Percentiles rank a stretch among this genome's conserved stretches.
These are phyloP conservation scores for Epichloe uncinata DNA, from an alignment of 2,329 filamentous ascomycete genomes.

Conservation along the genomic window DNA sequence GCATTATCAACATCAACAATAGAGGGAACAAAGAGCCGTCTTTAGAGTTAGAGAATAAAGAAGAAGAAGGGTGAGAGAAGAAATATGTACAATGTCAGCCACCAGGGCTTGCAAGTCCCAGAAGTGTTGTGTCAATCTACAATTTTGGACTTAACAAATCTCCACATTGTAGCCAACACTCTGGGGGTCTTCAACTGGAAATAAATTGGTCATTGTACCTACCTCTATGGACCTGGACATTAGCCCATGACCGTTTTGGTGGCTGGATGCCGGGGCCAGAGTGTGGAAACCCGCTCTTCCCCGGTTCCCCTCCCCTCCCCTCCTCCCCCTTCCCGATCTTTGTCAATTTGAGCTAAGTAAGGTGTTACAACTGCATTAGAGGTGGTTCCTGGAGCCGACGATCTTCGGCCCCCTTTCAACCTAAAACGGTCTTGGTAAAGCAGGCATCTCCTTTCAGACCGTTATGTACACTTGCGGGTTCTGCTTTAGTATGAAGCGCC, in stretches of 20 bases:
- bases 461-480: background rate
- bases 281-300: background rate
- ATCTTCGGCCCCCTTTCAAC: conserved; percentile 1
- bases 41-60: too few species aligned
- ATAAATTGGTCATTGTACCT: too few species aligned
- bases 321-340: too few species aligned
- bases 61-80: too few species aligned
- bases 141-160: background rate
- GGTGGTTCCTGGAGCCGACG: background rate
- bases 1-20: too few species aligned
- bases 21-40: too few species aligned
- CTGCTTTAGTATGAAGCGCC: background rate
- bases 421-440: background rate
- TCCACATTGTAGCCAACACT: background rate
- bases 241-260: background rate
- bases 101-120: too few species aligned
- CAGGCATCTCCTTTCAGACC: background rate
- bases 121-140: background rate
- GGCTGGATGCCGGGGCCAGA: background rate
- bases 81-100: too few species aligned
- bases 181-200: too few species aligned
- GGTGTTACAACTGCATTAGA: background rate
- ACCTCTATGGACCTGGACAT: too few species aligned
- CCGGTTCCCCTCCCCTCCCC: too few species aligned
- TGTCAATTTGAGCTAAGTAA: too few species aligned